Percentiles rank a stretch among this genome's conserved stretches.
Evolutionary conservation across 139 green algal genomes (phyloP).

Genomic region (Ettlia oleoabundans): DNA sequence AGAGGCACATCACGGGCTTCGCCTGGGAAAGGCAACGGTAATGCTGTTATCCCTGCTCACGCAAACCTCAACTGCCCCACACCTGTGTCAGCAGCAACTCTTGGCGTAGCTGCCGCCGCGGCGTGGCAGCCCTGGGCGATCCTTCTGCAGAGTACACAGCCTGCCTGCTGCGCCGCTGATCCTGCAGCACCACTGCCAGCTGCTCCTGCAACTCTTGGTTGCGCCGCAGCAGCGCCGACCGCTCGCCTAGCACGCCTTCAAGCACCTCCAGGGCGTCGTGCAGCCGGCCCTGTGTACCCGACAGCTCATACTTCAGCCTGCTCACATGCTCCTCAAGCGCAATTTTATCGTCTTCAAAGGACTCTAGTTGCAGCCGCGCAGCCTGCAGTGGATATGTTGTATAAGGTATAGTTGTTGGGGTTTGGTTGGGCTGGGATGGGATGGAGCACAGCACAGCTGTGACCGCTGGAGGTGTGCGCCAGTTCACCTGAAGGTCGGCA

Average conservation of each 20-base stretch:
- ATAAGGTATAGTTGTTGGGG: no score
- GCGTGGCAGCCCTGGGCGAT: no score
- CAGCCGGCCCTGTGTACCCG: not conserved
- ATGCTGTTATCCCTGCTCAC: no score
- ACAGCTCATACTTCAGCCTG: not conserved
- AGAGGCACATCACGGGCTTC: no score
- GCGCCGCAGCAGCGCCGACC: not conserved
- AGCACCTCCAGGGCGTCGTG: conserved; percentile 24
- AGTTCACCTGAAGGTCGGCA: no score
- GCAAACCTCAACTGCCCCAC: no score
- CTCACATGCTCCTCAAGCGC: not conserved
- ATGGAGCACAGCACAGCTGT: no score
- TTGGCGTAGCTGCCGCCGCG: not conserved
- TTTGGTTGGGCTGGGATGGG: no score
- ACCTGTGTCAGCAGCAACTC: conserved; percentile 10
- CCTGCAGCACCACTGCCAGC: not conserved
- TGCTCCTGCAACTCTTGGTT: conserved; percentile 8
- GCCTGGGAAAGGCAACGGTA: no score
- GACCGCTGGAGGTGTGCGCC: no score
- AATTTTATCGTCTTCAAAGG: not conserved
- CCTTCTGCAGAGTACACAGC: not conserved
- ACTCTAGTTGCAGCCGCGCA: not conserved
- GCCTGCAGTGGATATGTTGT: not conserved
- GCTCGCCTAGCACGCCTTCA: conserved; percentile 19
- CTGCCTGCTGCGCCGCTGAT: not conserved